A percentile compares a stretch with the other conserved stretches of the same genome.
Conservation (phyloP, 345 rosid species). For the Bretschneidera sinensis region DNA sequence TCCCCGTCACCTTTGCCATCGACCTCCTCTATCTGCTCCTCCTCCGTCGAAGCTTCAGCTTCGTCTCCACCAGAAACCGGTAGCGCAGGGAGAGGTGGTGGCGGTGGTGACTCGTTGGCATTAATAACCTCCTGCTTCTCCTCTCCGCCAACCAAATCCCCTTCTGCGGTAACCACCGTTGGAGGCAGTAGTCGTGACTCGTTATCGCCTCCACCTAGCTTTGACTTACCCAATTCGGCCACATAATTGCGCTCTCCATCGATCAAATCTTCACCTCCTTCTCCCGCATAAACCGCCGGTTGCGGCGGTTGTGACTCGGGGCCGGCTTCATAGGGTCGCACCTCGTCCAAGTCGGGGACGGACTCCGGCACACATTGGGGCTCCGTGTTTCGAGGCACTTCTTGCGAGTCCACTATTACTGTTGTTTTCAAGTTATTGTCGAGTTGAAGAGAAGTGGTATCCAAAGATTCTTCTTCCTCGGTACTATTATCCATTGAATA, state of each 20-base stretch:
- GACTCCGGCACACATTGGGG: constrained; percentile 18
- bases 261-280: constrained; percentile 15
- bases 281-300: constrained; percentile 14
- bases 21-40: constrained; percentile 17
- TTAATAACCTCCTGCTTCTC: constrained; percentile 13
- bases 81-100: not conserved
- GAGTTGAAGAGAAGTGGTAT: constrained; percentile 15
- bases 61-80: constrained; percentile 9
- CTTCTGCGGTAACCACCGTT: not conserved
- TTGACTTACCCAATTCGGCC: constrained; percentile 15
- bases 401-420: not conserved
- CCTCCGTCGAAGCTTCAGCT: constrained; percentile 1
- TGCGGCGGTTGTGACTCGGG: not conserved
- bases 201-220: constrained; percentile 7
- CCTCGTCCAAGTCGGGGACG: constrained; percentile 16
- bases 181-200: constrained; percentile 3
- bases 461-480: constrained; percentile 43
- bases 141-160: constrained; percentile 11
- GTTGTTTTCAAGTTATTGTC: constrained; percentile 12
- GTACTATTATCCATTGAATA: constrained; percentile 31
- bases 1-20: constrained; percentile 9
- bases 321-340: not conserved
- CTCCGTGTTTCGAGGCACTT: constrained; percentile 4
- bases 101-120: constrained; percentile 13
- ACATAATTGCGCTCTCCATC: constrained; percentile 13